These are phyloP conservation scores for Trichoderma virens DNA, from an alignment of 495 filamentous ascomycete species.

Conservation along the genomic window DNA sequence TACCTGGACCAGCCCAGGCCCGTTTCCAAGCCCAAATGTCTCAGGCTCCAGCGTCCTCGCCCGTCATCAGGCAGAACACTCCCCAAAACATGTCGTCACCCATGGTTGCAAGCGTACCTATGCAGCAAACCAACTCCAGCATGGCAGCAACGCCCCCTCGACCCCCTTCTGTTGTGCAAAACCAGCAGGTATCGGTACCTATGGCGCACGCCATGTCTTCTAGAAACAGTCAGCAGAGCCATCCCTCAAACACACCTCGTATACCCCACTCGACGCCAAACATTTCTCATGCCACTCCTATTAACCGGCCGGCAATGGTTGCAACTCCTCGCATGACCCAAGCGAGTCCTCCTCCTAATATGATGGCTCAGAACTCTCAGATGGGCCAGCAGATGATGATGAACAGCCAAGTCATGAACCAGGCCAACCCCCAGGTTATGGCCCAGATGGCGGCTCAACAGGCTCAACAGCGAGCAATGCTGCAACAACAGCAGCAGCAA, in stretches of 20 bases:
- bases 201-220: constrained; percentile 67
- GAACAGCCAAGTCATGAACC: constrained; percentile 42
- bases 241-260: constrained; percentile 69
- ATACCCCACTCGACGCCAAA: constrained; percentile 73
- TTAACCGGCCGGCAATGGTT: constrained; percentile 57
- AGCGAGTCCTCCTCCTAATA: constrained; percentile 55
- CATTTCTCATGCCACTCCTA: constrained; percentile 62
- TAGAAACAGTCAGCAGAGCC: constrained; percentile 72
- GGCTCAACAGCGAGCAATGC: constrained; percentile 45
- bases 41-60: constrained; percentile 68
- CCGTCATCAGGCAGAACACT: constrained; percentile 69
- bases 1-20: constrained; percentile 48
- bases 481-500: constrained; percentile 23
- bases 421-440: constrained; percentile 35
- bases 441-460: constrained; percentile 36
- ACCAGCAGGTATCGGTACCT: constrained; percentile 52
- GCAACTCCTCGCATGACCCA: constrained; percentile 66
- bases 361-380: constrained; percentile 51
- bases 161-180: constrained; percentile 69
- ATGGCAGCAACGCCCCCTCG: constrained; percentile 71
- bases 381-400: constrained; percentile 47
- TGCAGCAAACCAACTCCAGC: constrained; percentile 72
- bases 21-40: constrained; percentile 51
- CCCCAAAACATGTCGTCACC: constrained; percentile 74
- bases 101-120: constrained; percentile 58